These are phyloP conservation scores for Ramichloridium luteum DNA, from an alignment of 2,329 filamentous ascomycete species.

Conservation along the genomic window DNA sequence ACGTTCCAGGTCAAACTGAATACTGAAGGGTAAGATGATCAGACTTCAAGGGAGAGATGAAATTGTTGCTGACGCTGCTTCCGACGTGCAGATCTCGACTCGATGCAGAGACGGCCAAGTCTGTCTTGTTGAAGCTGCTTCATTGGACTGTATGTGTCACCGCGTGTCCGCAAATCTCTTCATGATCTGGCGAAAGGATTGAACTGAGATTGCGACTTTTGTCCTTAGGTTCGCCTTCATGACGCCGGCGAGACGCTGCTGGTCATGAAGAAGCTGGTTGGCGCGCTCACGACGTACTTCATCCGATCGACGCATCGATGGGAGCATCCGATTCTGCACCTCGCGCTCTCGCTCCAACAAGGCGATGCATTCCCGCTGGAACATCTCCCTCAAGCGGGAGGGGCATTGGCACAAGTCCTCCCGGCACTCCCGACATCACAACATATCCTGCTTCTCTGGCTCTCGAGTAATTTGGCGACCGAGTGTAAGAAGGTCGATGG, in stretches of 20 bases:
- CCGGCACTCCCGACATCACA: conserved; percentile 38
- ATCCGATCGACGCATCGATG: conserved; percentile 57
- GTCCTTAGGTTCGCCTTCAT: conserved; percentile 29
- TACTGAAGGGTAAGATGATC: conserved; percentile 26
- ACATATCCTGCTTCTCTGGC: conserved; percentile 50
- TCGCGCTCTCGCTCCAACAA: conserved; percentile 18
- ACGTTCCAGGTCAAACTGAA: conserved; percentile 94
- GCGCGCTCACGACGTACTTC: conserved; percentile 65
- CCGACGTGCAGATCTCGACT: conserved; percentile 29
- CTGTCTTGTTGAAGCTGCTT: conserved; percentile 49
- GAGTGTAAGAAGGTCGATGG: conserved; percentile 55
- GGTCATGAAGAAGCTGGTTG: conserved; percentile 62
- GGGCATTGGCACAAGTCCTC: conserved; percentile 35
- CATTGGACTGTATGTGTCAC: conserved; percentile 46
- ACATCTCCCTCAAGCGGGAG: conserved; percentile 29
- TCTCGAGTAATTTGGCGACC: conserved; percentile 50
- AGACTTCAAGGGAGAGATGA: conserved; percentile 20
- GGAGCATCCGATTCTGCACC: conserved; percentile 44
- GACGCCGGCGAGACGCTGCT: conserved; percentile 43
- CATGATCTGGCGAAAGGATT: too few relatives aligned
- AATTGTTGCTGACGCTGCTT: conserved; percentile 16
- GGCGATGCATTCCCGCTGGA: conserved; percentile 14
- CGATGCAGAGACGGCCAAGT: conserved; percentile 44
- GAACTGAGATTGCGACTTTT: neutral
- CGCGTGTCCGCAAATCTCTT: too few relatives aligned